Evolutionary conservation across 2,329 filamentous ascomycete genomes (phyloP).

Genomic region (Rasamsonia emersonii): DNA sequence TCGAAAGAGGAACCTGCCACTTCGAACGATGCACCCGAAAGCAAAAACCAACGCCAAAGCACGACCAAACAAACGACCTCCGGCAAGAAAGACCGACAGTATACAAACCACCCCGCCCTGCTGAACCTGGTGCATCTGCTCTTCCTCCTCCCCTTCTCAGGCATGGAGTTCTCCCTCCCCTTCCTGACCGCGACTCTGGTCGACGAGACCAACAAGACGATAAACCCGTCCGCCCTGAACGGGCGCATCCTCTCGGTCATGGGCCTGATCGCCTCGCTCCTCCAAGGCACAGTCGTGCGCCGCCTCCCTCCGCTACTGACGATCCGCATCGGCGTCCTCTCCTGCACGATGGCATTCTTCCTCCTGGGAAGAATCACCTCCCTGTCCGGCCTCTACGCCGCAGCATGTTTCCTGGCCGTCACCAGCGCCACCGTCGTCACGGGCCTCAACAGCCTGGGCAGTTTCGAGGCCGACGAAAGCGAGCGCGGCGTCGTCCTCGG

Average conservation of each 20-base stretch:
- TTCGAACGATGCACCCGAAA: conserved; percentile 10
- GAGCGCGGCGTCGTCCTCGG: conserved; percentile 85
- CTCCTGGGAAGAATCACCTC: conserved; percentile 64
- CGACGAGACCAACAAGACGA: conserved; percentile 49
- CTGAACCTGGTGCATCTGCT: conserved; percentile 80
- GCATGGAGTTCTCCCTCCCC: conserved; percentile 94
- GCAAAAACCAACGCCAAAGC: conserved; percentile 10
- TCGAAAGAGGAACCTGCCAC: conserved; percentile 6
- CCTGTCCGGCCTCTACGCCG: conserved; percentile 64
- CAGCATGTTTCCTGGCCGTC: conserved; percentile 74
- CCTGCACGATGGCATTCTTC: conserved; percentile 71
- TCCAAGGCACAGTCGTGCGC: conserved; percentile 86
- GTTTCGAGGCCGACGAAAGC: conserved; percentile 71
- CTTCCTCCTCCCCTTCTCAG: conserved; percentile 94
- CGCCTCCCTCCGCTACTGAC: conserved; percentile 72
- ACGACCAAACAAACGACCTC: conserved; percentile 13
- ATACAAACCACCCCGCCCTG: conserved; percentile 74
- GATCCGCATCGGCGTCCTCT: conserved; percentile 68
- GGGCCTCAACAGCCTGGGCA: conserved; percentile 81
- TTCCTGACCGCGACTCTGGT: conserved; percentile 98
- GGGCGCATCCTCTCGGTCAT: conserved; percentile 84
- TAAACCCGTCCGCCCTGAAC: conserved; percentile 58
- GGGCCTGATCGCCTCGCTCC: conserved; percentile 79
- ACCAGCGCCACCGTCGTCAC: conserved; percentile 95
- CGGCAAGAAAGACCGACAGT: conserved; percentile 23